phyloP scores from a whole-genome alignment of 169 alveolate genomes.

The Plasmodium fragile region DNA sequence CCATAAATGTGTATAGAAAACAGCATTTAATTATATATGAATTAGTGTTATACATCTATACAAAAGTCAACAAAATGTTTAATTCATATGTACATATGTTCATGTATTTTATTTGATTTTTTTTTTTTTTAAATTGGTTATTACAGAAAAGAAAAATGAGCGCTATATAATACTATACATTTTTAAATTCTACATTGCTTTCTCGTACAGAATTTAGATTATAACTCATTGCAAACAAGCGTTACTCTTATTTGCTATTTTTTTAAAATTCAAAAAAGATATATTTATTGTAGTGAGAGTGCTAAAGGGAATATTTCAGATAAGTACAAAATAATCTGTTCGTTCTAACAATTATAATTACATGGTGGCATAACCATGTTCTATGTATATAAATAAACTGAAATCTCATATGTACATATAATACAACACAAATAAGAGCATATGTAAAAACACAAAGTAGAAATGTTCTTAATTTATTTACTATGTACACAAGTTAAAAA shows the following conservation, averaged over 20 bases:
- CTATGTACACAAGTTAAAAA: neutral
- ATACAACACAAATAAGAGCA: neutral
- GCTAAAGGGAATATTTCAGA: no score
- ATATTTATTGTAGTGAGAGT: neutral
- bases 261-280: no score
- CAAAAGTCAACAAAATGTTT: neutral
- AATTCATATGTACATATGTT: neutral
- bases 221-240: neutral
- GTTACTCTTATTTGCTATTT: neutral
- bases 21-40: neutral
- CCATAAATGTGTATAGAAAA: neutral
- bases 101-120: neutral
- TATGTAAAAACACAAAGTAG: neutral
- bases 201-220: neutral
- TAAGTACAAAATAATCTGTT: no score
- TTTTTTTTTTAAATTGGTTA: no score
- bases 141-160: neutral
- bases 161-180: neutral
- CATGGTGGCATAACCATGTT: neutral
- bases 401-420: neutral
- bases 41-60: neutral
- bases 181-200: neutral
- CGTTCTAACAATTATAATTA: neutral
- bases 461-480: no score
- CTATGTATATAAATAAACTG: neutral